Percentiles rank a stretch among this genome's conserved stretches.
Evolutionary conservation across 768 basidiomycete species (phyloP).

Genomic region (Hirschioporus abietinus): DNA sequence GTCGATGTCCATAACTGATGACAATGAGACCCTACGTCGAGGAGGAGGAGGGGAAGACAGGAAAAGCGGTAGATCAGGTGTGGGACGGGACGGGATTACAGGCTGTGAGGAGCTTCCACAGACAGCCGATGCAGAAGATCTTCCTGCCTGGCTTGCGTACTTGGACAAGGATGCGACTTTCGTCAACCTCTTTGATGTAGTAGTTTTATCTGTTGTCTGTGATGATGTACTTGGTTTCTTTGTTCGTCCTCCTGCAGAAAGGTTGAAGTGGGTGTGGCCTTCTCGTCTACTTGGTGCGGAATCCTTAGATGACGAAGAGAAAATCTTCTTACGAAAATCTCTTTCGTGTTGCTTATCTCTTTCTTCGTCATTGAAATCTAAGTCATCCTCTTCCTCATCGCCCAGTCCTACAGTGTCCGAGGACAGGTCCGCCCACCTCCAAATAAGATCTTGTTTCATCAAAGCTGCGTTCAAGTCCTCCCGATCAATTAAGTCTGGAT

Average conservation of each 20-base stretch:
- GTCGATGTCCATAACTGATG: not conserved
- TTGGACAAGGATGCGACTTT: not conserved
- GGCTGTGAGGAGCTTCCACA: not conserved
- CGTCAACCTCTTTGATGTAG: not conserved
- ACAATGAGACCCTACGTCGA: not conserved
- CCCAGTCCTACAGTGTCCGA: not conserved
- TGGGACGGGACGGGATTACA: not conserved
- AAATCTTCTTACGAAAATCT: not conserved
- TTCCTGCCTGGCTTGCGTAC: not conserved
- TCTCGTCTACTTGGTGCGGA: not conserved
- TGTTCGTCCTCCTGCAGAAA: not conserved
- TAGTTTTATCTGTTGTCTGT: not conserved
- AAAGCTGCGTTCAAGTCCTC: not conserved
- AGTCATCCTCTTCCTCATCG: not conserved
- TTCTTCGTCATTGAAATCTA: not conserved
- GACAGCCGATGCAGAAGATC: not conserved
- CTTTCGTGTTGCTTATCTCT: not conserved
- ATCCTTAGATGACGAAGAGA: not conserved
- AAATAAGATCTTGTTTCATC: not conserved
- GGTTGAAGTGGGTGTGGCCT: not conserved
- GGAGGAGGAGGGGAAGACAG: not conserved
- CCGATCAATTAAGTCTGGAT: not conserved
- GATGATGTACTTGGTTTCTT: not conserved
- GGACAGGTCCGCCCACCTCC: not conserved
- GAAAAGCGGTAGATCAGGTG: not conserved